phyloP scores from a whole-genome alignment of 768 basidiomycete genomes.

The Holtermanniella nyarrowii region DNA sequence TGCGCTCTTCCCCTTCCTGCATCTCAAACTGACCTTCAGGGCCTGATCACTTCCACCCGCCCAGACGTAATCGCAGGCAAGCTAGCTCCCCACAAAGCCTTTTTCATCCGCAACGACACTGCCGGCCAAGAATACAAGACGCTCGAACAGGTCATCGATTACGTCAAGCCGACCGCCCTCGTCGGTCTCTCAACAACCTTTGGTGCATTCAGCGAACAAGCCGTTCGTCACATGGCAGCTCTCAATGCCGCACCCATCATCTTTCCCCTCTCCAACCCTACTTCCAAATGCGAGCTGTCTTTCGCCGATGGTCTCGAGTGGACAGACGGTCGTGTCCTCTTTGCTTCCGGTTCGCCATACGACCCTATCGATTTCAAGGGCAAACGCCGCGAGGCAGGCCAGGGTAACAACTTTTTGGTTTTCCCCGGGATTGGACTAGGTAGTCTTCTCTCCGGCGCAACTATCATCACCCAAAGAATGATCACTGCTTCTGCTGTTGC shows the following conservation, averaged over 20 bases:
- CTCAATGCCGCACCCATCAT: slow-evolving; percentile 69
- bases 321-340: slow-evolving; percentile 56
- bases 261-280: slow-evolving; percentile 84
- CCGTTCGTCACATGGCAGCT: slow-evolving; percentile 64
- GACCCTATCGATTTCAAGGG: slow-evolving; percentile 52
- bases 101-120: slow-evolving; percentile 75
- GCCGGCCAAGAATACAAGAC: slow-evolving; percentile 61
- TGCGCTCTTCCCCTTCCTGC: slow-evolving; percentile 5
- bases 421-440: slow-evolving; percentile 54
- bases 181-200: slow-evolving; percentile 80
- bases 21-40: slow-evolving; percentile 43
- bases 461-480: slow-evolving; percentile 70
- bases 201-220: slow-evolving; percentile 62
- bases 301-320: slow-evolving; percentile 36
- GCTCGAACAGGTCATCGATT: slow-evolving; percentile 64
- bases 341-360: slow-evolving; percentile 84
- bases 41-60: slow-evolving; percentile 66
- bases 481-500: slow-evolving; percentile 78
- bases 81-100: slow-evolving; percentile 74
- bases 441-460: slow-evolving; percentile 49
- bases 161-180: slow-evolving; percentile 78
- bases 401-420: slow-evolving; percentile 93
- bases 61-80: slow-evolving; percentile 46
- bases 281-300: slow-evolving; percentile 36
- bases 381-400: slow-evolving; percentile 59